Evolutionary conservation across 345 rosid species (phyloP), one percentile per base, ranked within the genome.

Genomic region (Salix koriyanagi): DNA sequence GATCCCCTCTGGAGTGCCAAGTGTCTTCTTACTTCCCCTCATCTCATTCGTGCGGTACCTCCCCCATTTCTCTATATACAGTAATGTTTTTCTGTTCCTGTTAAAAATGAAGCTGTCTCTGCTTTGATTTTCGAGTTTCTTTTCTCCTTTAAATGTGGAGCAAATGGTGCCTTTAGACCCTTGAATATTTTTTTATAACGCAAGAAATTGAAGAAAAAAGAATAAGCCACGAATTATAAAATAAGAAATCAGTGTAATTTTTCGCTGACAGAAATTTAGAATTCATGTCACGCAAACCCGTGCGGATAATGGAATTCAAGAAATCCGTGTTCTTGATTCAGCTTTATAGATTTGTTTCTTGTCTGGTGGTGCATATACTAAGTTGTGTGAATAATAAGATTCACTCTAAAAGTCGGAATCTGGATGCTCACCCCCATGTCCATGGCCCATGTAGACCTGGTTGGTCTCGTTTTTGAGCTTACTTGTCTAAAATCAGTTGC

Each of bases 1-100:
- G 94, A 92, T 81, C 92, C 94, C 39, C 92, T 92, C 73, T 92
- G 94, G 94, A 90, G 94, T 78, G 92, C 97, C 86, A 89, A 89
- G 85, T 90, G 94, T 76, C 94, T 92, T 34, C 83, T 89, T 82
- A 84, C 88, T 21, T 90, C 92, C 67, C 87, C 94, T 79, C 88
- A 89, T 76, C 92, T 89, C 86, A 80, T 92, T 76, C 93, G 86
- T 82, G 39, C 37, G 79, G 86, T 81, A 76, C 65, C 79, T 72
- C 83, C 76, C 75, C 46, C 75, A 52, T 73, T 69, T 32, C 48
- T 48, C 76, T 26, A 1, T 23, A 0, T 56, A 36, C n/a, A 12
- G 41, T 13, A 25, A 19, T 74, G 21, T 19, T 21, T 46, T 46
- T 67, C 42, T 65, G 11, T 70, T 18, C 30, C 23, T 16, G 65